Percentiles rank a stretch among this genome's conserved stretches.
phyloP scores from a whole-genome alignment of 2,329 filamentous ascomycete species.

The Pseudogymnoascus verrucosus region DNA sequence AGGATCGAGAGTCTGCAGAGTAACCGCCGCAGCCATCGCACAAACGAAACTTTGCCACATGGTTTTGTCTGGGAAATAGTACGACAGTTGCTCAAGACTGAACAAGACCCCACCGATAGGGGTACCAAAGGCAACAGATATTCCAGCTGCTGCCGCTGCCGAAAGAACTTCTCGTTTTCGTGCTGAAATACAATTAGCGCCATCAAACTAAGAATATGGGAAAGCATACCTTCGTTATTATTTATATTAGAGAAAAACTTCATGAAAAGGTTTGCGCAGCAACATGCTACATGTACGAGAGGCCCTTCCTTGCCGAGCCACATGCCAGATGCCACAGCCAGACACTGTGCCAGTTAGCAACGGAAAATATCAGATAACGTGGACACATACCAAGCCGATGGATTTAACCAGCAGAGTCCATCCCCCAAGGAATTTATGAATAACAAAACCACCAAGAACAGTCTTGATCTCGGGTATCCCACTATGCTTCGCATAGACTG shows the following conservation, averaged over 20 bases:
- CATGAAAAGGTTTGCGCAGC: constrained; percentile 90
- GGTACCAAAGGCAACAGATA: constrained; percentile 88
- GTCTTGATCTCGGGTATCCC: constrained; percentile 98
- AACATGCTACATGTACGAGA: constrained; percentile 91
- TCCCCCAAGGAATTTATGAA: constrained; percentile 72
- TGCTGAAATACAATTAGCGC: constrained; percentile 42
- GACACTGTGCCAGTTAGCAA: constrained; percentile 48
- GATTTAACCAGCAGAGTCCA: constrained; percentile 92
- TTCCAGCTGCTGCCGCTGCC: constrained; percentile 83
- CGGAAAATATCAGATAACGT: background rate
- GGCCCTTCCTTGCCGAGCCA: constrained; percentile 97
- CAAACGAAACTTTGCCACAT: constrained; percentile 99
- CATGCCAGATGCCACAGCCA: constrained; percentile 87
- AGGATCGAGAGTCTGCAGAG: constrained; percentile 85
- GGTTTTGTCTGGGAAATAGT: constrained; percentile 97
- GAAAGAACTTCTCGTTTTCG: constrained; percentile 90
- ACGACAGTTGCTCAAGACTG: constrained; percentile 92
- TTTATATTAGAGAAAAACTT: constrained; percentile 77
- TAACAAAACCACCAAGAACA: constrained; percentile 86
- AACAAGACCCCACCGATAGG: constrained; percentile 93
- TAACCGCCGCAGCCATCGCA: constrained; percentile 96
- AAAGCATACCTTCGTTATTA: constrained; percentile 66
- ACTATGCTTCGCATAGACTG: constrained; percentile 83
- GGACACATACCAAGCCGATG: constrained; percentile 61
- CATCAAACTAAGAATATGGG: constrained; percentile 9